Evolutionary conservation across 805 yeast genomes (phyloP), one percentile per base, ranked within the genome.

Genomic region (Ogataea glucozyma): DNA sequence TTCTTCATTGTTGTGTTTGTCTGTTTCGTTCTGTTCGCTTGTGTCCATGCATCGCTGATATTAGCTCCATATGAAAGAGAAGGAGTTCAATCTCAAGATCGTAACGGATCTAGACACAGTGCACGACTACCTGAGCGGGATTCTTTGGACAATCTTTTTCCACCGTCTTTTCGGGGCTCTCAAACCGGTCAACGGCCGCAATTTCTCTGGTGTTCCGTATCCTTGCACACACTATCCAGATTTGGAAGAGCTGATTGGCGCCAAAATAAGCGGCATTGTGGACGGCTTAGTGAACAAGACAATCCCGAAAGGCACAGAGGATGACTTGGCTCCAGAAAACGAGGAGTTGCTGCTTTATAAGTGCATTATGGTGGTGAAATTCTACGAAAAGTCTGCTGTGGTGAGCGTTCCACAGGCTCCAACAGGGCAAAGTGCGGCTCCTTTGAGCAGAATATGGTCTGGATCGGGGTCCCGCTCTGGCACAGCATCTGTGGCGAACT

Each of bases 81-180:
- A 46, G 45, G 53, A 47, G 39, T 46, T 67, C 64, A 62, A 66
- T 4, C 60, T 78, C 42, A 71, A 69, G 44, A 49, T 78, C 35
- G 66, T 70, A 9, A 74, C 79, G 1, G 85, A 80, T 47, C 58
- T 78, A 40, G 72, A 77, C 34, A 74, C 75, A 35, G 70, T 75
- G 6, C 66, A 76, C 38, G 87, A 81, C 44, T 75, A 78, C 7
- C 60, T 79, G 12, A 73, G 70, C 70, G 87, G 85, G 1, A 62
- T 83, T 20, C 59, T 86, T 41, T 80, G 86, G 69, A 68, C 86
- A 2, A 78, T 85, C 14, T 76, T 85, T 58, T 85, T 85, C 60
- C 77, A 80, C 42, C 65, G 95, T 32, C 65, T 83, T 20, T 79
- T 86, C 56, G 91, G 90, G 0, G 72, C 81, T 1, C 67, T 83